Conservation (phyloP, 2,329 filamentous ascomycete species). For the Tricladium varicosporioides region DNA sequence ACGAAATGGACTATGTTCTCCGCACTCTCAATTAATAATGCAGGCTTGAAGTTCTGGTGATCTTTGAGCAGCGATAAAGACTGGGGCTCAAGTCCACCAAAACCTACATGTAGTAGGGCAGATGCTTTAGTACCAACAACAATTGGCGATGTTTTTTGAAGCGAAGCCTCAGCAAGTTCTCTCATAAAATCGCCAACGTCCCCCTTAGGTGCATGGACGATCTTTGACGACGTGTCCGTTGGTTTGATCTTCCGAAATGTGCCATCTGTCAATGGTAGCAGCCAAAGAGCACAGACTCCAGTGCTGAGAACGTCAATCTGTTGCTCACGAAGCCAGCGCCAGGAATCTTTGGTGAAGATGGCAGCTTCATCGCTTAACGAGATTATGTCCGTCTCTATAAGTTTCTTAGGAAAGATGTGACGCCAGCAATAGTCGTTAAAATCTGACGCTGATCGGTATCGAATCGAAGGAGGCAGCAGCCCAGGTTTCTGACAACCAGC, state of each 20-base stretch:
- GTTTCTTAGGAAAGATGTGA: conserved; percentile 12
- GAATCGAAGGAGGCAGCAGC: conserved; percentile 18
- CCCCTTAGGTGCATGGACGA: conserved; percentile 8
- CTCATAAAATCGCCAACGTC: conserved; percentile 19
- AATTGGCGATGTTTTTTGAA: too few relatives aligned
- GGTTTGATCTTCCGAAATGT: conserved; percentile 23
- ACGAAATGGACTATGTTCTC: conserved; percentile 8
- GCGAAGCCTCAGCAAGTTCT: background rate
- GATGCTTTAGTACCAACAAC: too few relatives aligned
- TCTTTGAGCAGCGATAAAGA: conserved; percentile 7
- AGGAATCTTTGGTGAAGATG: conserved; percentile 11
- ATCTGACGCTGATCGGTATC: conserved; percentile 14
- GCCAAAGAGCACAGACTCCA: conserved; percentile 25
- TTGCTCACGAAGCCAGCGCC: conserved; percentile 22
- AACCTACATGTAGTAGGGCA: background rate
- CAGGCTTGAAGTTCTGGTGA: background rate
- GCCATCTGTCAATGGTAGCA: conserved; percentile 27
- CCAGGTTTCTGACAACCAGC: conserved; percentile 5
- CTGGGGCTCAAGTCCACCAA: background rate
- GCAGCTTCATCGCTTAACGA: conserved; percentile 4
- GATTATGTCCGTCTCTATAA: conserved; percentile 9
- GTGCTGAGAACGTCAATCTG: conserved; percentile 9
- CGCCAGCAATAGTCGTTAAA: conserved; percentile 18
- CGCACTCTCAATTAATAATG: conserved; percentile 8
- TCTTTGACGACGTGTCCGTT: background rate